Evolutionary conservation across 352 stramenopile species (phyloP).

Genomic region (Phytophthora megakarya): DNA sequence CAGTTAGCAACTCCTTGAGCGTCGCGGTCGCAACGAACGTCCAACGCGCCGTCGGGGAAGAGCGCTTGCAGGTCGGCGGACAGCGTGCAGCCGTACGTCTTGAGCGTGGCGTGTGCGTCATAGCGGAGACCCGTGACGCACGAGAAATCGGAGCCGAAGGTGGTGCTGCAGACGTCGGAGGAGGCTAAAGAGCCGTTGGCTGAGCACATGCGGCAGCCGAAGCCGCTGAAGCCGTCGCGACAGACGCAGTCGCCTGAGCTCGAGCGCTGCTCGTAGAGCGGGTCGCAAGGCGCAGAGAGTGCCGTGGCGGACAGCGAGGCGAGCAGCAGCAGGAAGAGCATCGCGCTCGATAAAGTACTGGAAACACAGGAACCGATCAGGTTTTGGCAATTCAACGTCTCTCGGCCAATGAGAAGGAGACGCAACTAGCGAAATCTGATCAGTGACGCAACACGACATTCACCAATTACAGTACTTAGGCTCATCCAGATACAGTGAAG

Average conservation of each 20-base stretch:
- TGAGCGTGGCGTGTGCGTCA: slow-evolving; percentile 45
- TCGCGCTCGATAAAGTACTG: not conserved
- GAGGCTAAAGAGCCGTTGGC: slow-evolving; percentile 6
- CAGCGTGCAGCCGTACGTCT: slow-evolving; percentile 75
- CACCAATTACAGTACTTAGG: too few relatives aligned
- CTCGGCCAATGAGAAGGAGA: not conserved
- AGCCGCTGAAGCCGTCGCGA: slow-evolving; percentile 58
- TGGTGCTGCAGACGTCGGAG: slow-evolving; percentile 35
- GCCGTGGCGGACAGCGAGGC: not conserved
- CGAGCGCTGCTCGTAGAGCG: slow-evolving; percentile 60
- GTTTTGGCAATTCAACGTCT: not conserved
- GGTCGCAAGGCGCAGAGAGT: slow-evolving; percentile 62
- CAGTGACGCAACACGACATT: too few relatives aligned
- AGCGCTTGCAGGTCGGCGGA: slow-evolving; percentile 59
- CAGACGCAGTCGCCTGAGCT: slow-evolving; percentile 63
- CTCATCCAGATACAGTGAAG: too few relatives aligned
- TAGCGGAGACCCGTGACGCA: slow-evolving; percentile 64
- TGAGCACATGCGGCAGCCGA: slow-evolving; percentile 68
- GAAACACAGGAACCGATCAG: not conserved
- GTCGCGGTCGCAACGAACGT: slow-evolving; percentile 63
- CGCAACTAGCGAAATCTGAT: not conserved
- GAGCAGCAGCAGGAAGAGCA: slow-evolving; percentile 1
- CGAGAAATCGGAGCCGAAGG: slow-evolving; percentile 42
- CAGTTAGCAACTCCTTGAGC: slow-evolving; percentile 43
- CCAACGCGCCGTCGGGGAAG: slow-evolving; percentile 69